phyloP scores from a whole-genome alignment of 169 alveolate genomes.

The Babesia sp. region DNA sequence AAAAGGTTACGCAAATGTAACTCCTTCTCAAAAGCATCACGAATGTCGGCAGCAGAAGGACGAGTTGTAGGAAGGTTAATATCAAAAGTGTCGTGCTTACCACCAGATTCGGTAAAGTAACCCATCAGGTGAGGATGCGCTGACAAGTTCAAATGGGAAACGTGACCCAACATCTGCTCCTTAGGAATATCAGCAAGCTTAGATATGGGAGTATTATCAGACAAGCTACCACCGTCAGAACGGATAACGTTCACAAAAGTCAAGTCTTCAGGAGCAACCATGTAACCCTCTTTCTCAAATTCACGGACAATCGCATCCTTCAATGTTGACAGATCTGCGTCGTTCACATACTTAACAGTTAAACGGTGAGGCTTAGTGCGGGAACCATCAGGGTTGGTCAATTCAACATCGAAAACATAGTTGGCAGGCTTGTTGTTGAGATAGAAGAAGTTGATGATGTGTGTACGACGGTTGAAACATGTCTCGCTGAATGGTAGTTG shows the following conservation, averaged over 20 bases:
- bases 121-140: constrained; percentile 53
- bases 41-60: constrained; percentile 55
- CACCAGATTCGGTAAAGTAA: constrained; percentile 41
- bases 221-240: constrained; percentile 22
- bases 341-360: constrained; percentile 43
- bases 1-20: constrained; percentile 43
- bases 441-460: constrained; percentile 48
- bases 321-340: constrained; percentile 17
- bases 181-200: constrained; percentile 45
- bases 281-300: constrained; percentile 53
- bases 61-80: constrained; percentile 40
- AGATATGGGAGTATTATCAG: constrained; percentile 29
- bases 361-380: constrained; percentile 16
- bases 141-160: constrained; percentile 24
- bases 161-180: constrained; percentile 49
- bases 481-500: constrained; percentile 52
- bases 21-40: constrained; percentile 48
- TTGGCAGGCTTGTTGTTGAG: constrained; percentile 54
- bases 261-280: constrained; percentile 55
- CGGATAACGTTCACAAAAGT: constrained; percentile 28
- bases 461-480: constrained; percentile 47
- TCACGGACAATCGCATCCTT: constrained; percentile 49
- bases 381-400: constrained; percentile 59
- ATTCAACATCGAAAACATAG: constrained; percentile 38
- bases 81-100: constrained; percentile 39